Conservation (phyloP, 345 rosid genomes). For the Eucalyptus sp. region DNA sequence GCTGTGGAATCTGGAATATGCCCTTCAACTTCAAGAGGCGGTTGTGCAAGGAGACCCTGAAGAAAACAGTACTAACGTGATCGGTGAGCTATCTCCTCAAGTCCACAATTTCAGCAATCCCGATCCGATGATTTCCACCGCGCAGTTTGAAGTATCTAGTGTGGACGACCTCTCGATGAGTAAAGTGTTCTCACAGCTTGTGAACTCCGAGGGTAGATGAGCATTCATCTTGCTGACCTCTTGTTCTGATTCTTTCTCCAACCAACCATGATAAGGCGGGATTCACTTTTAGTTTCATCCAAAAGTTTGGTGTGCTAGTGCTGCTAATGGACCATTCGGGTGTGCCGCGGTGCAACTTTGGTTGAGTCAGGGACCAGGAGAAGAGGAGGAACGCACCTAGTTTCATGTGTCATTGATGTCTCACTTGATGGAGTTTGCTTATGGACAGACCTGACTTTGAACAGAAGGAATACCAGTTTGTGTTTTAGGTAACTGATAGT, state of each 20-base stretch:
- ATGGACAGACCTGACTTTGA: neutral
- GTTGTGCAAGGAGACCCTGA: constrained; percentile 43
- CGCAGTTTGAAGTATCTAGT: constrained; percentile 26
- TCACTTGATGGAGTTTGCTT: neutral
- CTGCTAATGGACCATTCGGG: neutral
- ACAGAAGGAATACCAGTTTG: neutral
- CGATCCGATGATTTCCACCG: constrained; percentile 16
- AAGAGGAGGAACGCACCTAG: neutral
- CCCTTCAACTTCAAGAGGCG: constrained; percentile 72
- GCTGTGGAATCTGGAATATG: constrained; percentile 85
- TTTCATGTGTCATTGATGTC: neutral
- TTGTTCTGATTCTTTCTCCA: neutral
- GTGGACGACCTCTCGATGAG: constrained; percentile 57
- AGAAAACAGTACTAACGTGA: constrained; percentile 66
- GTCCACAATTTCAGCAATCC: constrained; percentile 35
- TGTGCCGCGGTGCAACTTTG: neutral
- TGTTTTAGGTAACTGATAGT: neutral
- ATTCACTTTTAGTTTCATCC: neutral
- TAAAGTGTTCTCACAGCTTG: constrained; percentile 75
- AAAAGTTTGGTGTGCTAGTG: neutral
- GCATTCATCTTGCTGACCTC: neutral
- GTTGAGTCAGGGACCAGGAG: neutral
- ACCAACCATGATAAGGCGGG: neutral
- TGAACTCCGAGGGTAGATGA: constrained; percentile 74
- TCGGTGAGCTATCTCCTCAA: constrained; percentile 50